Conservation (phyloP, 768 basidiomycete genomes). For the Hygrophorus pudorinus region DNA sequence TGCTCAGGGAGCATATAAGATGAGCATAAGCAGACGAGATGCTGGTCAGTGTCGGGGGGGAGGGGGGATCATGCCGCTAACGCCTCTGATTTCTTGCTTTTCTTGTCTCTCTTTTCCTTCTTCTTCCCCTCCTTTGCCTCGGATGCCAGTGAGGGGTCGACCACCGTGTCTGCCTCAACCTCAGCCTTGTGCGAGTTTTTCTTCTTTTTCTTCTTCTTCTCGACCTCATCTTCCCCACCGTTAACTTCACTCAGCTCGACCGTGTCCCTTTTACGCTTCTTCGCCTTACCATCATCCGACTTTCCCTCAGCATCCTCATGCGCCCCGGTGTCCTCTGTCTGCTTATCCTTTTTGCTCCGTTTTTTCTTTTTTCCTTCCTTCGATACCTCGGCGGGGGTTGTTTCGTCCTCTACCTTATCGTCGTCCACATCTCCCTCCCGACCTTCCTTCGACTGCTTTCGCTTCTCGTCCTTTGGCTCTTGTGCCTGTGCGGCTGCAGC, state of each 20-base stretch:
- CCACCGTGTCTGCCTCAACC: background rate
- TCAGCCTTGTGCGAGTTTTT: background rate
- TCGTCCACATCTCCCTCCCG: conserved; percentile 14
- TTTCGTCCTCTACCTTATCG: no score
- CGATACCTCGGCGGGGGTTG: conserved; percentile 4
- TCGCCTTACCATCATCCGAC: no score
- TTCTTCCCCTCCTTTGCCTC: background rate
- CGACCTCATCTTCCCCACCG: background rate
- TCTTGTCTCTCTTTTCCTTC: background rate
- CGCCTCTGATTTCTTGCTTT: background rate
- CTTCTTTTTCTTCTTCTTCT: background rate
- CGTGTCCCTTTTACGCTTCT: no score
- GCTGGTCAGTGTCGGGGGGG: no score
- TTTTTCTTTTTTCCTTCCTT: conserved; percentile 16
- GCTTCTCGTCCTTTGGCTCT: conserved; percentile 10
- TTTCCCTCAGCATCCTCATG: no score
- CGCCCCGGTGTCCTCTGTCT: no score
- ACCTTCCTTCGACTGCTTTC: conserved; percentile 11
- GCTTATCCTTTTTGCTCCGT: background rate
- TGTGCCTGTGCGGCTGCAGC: conserved; percentile 5
- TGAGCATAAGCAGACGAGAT: no score
- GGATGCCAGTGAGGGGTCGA: background rate
- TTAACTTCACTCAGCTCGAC: background rate
- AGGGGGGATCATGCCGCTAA: background rate
- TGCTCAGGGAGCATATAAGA: no score